Evolutionary conservation across 2,329 filamentous ascomycete genomes (phyloP).

Genomic region (Lasiodiplodia sp.): DNA sequence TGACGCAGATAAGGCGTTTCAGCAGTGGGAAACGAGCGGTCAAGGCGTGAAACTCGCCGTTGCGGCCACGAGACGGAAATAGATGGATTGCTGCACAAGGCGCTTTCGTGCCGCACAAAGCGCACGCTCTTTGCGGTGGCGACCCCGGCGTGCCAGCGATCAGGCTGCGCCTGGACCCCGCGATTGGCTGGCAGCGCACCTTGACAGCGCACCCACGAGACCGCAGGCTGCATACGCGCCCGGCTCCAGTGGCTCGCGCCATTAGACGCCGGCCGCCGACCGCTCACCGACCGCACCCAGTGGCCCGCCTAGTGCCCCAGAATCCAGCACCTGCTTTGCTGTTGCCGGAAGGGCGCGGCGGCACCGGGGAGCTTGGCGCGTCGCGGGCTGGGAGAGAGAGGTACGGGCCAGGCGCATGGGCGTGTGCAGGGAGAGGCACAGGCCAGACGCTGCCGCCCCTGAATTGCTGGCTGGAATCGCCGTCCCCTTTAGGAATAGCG

Average conservation of each 20-base stretch:
- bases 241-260: conserved; percentile 6
- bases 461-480: conserved; percentile 17
- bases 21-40: conserved; percentile 16
- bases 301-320: not conserved
- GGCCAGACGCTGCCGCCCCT: conserved; percentile 3
- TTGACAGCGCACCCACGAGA: conserved; percentile 12
- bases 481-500: conserved; percentile 8
- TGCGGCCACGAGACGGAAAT: conserved; percentile 15
- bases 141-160: not conserved
- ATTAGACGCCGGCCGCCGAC: conserved; percentile 8
- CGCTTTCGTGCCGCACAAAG: conserved; percentile 4
- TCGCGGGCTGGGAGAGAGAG: conserved; percentile 3
- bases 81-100: conserved; percentile 17
- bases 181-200: conserved; percentile 12
- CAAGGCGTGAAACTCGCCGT: conserved; percentile 12
- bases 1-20: conserved; percentile 20
- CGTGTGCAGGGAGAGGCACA: conserved; percentile 7
- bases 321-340: conserved; percentile 7
- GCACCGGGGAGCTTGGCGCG: conserved; percentile 9
- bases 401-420: conserved; percentile 10
- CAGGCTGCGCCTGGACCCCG: not conserved
- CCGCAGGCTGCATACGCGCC: conserved; percentile 22
- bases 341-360: conserved; percentile 12
- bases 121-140: not conserved
- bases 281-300: not conserved